Evolutionary conservation across 306 rosid genomes (phyloP), one percentile per base, ranked within the genome.

Genomic region (Sicyos baderoa): DNA sequence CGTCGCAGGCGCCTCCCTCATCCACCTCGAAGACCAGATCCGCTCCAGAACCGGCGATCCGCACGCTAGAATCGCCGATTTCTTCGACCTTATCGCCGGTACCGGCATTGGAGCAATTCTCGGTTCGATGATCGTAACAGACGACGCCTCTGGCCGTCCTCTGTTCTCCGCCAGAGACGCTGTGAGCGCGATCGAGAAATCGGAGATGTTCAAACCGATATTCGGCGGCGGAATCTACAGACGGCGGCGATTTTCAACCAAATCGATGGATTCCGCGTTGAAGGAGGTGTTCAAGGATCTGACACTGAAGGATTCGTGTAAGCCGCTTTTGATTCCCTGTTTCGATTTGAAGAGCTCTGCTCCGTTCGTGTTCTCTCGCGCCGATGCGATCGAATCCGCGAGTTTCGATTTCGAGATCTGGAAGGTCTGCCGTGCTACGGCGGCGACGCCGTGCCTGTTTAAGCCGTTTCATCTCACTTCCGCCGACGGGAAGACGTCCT

Each of bases 21-120:
- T 94, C 54, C 86, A 80, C 73, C 96, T 94, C 21, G 96, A 94
- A 81, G 89, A 94, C 76, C 99, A 94, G 99, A 90, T 94, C 96
- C 95, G 97, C 25, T 85, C 79, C 81, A 81, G 78, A 27, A 86
- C 96, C 60, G 83, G 86, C 56, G 86, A 94, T 74, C 88, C 94
- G 11, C 81, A 82, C 0, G 95, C 96, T 44, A 91, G 87, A 16
- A 79, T 94, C 4, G 80, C 84, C 2, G 91, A 88, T 84, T 90
- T 80, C 89, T 94, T 94, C 58, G 99, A 93, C 85, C 83, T 93
- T 44, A 66, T 93, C 0, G 86, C 96, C 3, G 97, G 97, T 0
- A 93, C 97, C 0, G 97, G 99, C 16, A 74, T 90, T 37, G 97
- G 97, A 11, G 97, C 91, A 6, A 58, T 93, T 69, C 91, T 93